Conservation (phyloP, 179 eudicot genomes). For the Drosera spatulata region DNA sequence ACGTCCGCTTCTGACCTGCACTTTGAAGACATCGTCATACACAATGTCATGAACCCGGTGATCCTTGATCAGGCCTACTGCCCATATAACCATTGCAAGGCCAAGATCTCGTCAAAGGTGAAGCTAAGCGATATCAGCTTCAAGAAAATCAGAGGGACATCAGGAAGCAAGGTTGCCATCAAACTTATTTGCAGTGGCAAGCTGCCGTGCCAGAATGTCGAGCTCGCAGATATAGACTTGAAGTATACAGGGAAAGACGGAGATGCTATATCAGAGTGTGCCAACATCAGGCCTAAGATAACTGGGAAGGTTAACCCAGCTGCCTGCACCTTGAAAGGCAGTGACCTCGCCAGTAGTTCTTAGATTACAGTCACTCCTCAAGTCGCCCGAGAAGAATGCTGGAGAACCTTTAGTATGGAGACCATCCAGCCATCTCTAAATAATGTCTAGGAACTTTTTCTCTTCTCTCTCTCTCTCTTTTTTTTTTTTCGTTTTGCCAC, state of each 20-base stretch:
- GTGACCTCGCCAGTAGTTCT: neutral
- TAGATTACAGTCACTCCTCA: neutral
- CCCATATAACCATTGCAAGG: constrained; percentile 24
- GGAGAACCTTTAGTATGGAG: too few relatives aligned
- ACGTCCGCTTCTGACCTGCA: constrained; percentile 20
- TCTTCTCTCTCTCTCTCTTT: too few relatives aligned
- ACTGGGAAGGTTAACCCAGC: constrained; percentile 17
- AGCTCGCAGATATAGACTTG: constrained; percentile 20
- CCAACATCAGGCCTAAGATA: constrained; percentile 16
- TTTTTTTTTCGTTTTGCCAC: too few relatives aligned
- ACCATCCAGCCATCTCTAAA: too few relatives aligned
- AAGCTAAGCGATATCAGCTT: constrained; percentile 19
- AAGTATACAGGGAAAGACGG: constrained; percentile 13
- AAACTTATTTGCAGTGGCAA: constrained; percentile 20
- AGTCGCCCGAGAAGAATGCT: too few relatives aligned
- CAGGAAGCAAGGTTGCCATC: constrained; percentile 16
- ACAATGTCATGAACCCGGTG: constrained; percentile 29
- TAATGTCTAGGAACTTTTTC: too few relatives aligned
- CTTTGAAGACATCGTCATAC: constrained; percentile 32
- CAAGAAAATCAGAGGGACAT: constrained; percentile 20
- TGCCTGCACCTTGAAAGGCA: constrained; percentile 8
- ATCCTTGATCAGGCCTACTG: constrained; percentile 52
- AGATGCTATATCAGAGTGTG: constrained; percentile 16
- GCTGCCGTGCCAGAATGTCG: constrained; percentile 17
- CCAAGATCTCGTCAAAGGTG: constrained; percentile 25